Evolutionary conservation across 1,139 yeast genomes (phyloP), one percentile per base, ranked within the genome.

Genomic region (Citeromyces hawaiiensis): DNA sequence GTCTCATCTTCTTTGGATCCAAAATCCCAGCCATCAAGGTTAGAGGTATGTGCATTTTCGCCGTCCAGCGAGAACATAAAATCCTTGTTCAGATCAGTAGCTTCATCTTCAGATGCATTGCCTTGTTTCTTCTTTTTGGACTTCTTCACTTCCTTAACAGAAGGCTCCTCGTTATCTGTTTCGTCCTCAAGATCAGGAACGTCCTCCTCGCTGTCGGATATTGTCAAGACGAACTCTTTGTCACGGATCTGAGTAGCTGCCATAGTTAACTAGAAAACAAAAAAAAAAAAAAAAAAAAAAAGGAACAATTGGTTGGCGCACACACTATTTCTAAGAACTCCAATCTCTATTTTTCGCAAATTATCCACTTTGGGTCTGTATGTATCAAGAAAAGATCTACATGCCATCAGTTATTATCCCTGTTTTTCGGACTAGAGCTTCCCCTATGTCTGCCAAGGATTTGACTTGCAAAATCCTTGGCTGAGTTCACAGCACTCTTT

Each of bases 11-110:
- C 62, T 13, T 55, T 60, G 6, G 54, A 59, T 13, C 70, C 72
- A 54, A 85, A 83, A 48, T 85, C 87, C 96, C 96, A 87, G 3
- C 94, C 95, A 38, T 74, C 76, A 41, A 81, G 76, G 14, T 61
- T 64, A 4, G 64, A 53, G 3, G 63, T 52, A 2, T 66, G 57
- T 23, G 72, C 75, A 27, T 70, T 77, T 34, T 66, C 72, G 23
- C 73, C 77, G 16, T 80, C 93, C 19, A 76, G 61, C 13, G 72
- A 70, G 48, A 86, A 76, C 25, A 70, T 66, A 55, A 88, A 88
- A 42, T 78, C 76, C 23, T 88, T 86, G 45, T 80, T 77, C 39
- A 88, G 66, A 18, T 57, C 64, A 16, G 56, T 63, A 2, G 56
- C 60, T 9, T 48, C 53, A 21, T 57, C 52, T 9, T 36, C 53